These are phyloP conservation scores for Strobilomyces confusus DNA, from an alignment of 768 basidiomycete genomes.

Conservation along the genomic window DNA sequence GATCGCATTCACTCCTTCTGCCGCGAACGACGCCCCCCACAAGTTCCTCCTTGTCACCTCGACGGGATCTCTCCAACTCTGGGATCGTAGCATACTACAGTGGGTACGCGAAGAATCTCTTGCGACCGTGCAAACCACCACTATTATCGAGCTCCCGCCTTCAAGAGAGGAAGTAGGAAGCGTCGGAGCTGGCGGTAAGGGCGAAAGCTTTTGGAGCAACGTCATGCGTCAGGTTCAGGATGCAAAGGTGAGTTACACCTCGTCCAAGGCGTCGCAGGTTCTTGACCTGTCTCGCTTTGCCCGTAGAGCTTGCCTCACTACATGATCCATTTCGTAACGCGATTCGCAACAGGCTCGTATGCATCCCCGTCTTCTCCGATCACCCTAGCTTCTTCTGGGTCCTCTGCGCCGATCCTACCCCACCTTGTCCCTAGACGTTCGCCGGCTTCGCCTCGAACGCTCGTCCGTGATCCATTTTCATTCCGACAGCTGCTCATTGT, in stretches of 20 bases:
- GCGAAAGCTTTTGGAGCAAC: slow-evolving; percentile 49
- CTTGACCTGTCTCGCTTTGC: not conserved
- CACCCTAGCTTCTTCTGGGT: slow-evolving; percentile 12
- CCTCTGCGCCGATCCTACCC: slow-evolving; percentile 15
- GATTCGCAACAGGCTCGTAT: slow-evolving; percentile 70
- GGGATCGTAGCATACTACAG: slow-evolving; percentile 54
- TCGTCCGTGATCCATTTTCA: slow-evolving; percentile 76
- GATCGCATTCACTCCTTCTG: slow-evolving; percentile 50
- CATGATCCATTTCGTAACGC: slow-evolving; percentile 56
- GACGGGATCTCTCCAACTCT: slow-evolving; percentile 75
- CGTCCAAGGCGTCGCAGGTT: not conserved
- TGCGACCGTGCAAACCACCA: slow-evolving; percentile 55
- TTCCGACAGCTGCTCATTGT: slow-evolving; percentile 80
- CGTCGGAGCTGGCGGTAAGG: not conserved
- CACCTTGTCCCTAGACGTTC: slow-evolving; percentile 17
- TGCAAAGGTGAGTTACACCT: slow-evolving; percentile 43
- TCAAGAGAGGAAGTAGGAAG: slow-evolving; percentile 23
- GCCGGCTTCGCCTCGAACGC: slow-evolving; percentile 32
- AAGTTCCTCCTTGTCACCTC: slow-evolving; percentile 57
- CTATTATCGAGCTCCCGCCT: slow-evolving; percentile 79
- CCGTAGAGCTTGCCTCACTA: slow-evolving; percentile 70
- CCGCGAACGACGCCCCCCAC: slow-evolving; percentile 36
- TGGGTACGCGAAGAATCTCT: slow-evolving; percentile 86
- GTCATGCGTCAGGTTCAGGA: slow-evolving; percentile 55
- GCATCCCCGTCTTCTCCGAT: slow-evolving; percentile 42